phyloP scores from a whole-genome alignment of 768 basidiomycete species.

The Serendipita sp. region DNA sequence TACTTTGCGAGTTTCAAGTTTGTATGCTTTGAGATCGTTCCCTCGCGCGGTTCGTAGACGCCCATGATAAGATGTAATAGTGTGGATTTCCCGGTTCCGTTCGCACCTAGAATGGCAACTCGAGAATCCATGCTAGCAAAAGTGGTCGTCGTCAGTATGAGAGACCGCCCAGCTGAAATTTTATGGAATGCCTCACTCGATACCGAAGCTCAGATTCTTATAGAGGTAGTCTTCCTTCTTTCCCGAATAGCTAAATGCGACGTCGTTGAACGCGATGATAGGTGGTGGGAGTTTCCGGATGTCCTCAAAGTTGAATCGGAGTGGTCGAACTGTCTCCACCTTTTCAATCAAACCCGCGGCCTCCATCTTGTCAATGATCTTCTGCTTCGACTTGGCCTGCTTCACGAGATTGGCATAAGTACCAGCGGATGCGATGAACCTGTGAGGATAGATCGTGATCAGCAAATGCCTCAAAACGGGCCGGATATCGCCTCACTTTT shows the following conservation, averaged over 20 bases:
- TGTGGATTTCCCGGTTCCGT: slow-evolving; percentile 90
- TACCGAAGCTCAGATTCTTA: slow-evolving; percentile 83
- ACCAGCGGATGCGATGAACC: slow-evolving; percentile 98
- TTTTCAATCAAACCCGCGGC: slow-evolving; percentile 94
- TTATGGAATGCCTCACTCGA: slow-evolving; percentile 45
- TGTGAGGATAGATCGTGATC: slow-evolving; percentile 17
- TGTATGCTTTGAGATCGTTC: slow-evolving; percentile 79
- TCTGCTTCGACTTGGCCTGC: slow-evolving; percentile 99
- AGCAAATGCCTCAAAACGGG: slow-evolving; percentile 9
- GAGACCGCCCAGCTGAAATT: too few species aligned
- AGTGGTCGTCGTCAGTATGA: too few species aligned
- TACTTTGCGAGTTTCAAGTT: slow-evolving; percentile 93
- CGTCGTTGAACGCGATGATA: slow-evolving; percentile 89
- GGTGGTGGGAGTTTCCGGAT: slow-evolving; percentile 87
- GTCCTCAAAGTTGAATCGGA: slow-evolving; percentile 95
- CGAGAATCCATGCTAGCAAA: slow-evolving; percentile 72
- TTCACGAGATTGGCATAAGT: slow-evolving; percentile 98
- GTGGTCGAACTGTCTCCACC: slow-evolving; percentile 52
- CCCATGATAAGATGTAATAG: slow-evolving; percentile 82
- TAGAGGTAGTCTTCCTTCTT: slow-evolving; percentile 81
- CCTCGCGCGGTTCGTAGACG: slow-evolving; percentile 60
- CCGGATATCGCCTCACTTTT: slow-evolving; percentile 46
- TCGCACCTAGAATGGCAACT: slow-evolving; percentile 90
- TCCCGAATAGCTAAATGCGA: slow-evolving; percentile 92
- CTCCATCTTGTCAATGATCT: slow-evolving; percentile 99